Percentiles rank a stretch among this genome's conserved stretches.
Conservation (phyloP, 352 stramenopile species). For the Pythium biforme region DNA sequence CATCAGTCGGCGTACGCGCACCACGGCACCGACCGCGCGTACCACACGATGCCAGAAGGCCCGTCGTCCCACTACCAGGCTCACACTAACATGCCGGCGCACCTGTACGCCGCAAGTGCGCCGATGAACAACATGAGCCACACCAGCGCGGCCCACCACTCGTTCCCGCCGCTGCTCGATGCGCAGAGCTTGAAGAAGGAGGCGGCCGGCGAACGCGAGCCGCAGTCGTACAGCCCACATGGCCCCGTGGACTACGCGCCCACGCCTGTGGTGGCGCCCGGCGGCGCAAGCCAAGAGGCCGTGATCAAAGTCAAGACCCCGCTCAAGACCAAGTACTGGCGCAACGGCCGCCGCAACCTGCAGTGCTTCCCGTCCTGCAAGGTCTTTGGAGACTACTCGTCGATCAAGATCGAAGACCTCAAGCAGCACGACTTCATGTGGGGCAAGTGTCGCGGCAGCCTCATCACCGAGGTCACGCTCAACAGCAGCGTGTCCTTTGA, state of each 20-base stretch:
- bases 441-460: slow-evolving; percentile 83
- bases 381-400: slow-evolving; percentile 89
- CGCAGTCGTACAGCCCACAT: slow-evolving; percentile 16
- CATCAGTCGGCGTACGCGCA: slow-evolving; percentile 18
- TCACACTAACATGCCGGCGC: slow-evolving; percentile 12
- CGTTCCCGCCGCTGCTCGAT: slow-evolving; percentile 62
- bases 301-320: slow-evolving; percentile 88
- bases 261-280: slow-evolving; percentile 3
- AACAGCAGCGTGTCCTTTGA: slow-evolving; percentile 83
- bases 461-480: slow-evolving; percentile 81
- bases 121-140: slow-evolving; percentile 25
- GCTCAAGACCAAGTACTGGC: slow-evolving; percentile 88
- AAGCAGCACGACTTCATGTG: slow-evolving; percentile 91
- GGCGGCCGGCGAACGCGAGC: background rate
- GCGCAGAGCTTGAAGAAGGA: slow-evolving; percentile 40
- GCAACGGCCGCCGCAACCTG: slow-evolving; percentile 87
- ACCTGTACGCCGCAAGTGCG: slow-evolving; percentile 17
- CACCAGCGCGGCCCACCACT: slow-evolving; percentile 39
- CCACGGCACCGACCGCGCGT: slow-evolving; percentile 13
- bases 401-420: slow-evolving; percentile 87
- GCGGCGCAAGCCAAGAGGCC: slow-evolving; percentile 56
- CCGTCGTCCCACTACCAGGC: slow-evolving; percentile 18
- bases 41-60: slow-evolving; percentile 1
- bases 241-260: slow-evolving; percentile 20
- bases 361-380: slow-evolving; percentile 90